Base-by-base conservation (phyloP, 2,329 filamentous ascomycete genomes). In the Talaromyces sp. region DNA sequence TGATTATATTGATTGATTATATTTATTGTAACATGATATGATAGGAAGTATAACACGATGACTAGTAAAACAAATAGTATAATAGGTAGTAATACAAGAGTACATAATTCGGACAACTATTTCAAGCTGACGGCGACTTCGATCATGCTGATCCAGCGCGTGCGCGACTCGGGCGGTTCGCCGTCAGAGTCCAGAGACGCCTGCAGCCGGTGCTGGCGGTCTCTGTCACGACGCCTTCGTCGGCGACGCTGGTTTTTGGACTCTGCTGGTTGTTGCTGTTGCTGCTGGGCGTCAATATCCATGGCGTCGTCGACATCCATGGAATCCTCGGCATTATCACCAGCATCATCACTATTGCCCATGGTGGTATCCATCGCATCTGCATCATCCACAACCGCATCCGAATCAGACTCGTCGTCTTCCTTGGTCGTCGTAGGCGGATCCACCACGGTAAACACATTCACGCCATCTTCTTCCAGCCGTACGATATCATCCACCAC, bases 401-500 rank as follows among this genome's bases (percentile, higher is more conserved):
- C 41, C 73, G 75, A 31, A 74, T 77, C 75, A 4, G 49, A n/a
- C 27, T 56, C 55, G 9, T 52, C 56, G 2, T 27, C 58, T 49
- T 63, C 61, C 49, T 64, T 21, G n/a, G 19, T 11, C n/a, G 43
- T 46, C n/a, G n/a, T n/a, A n/a, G n/a, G n/a, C n/a, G n/a, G n/a
- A 11, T 46, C 43, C 19, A 46, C 43, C 43, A 46, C 2, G 19
- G 43, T 46, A 17, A 46, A 46, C 43, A 46, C 43, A 24, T 46
- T 66, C 59, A 68, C 59, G 61, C 72, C 70, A 49, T 64, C 64
- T 55, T 69, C 68, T 53, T 72, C 72, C 53, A 75, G 71, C 57
- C 76, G 74, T 31, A 81, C 77, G 58, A 88, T 78, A 77, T 87
- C 85, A 75, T 88, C 85, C 58, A 87, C 79, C 51, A 83, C 83